These are phyloP conservation scores for Lecanicillium sp. DNA, from an alignment of 2,329 filamentous ascomycete genomes.

Conservation along the genomic window DNA sequence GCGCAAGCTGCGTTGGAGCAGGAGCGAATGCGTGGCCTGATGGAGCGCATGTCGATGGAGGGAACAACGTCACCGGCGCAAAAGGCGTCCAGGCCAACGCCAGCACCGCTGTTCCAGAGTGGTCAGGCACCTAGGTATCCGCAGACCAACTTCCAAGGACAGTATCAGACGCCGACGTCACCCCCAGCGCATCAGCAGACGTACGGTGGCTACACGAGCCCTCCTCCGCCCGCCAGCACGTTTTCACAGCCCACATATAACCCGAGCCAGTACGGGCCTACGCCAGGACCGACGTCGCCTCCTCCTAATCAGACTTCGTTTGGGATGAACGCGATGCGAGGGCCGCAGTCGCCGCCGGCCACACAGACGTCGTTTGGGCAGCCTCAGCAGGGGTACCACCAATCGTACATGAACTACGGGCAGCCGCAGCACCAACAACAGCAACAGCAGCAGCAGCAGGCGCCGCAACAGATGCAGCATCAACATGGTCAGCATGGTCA, in stretches of 20 bases:
- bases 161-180: constrained; percentile 52
- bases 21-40: constrained; percentile 76
- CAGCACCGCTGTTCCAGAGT: constrained; percentile 44
- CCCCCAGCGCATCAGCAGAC: constrained; percentile 41
- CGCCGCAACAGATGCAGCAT: constrained; percentile 31
- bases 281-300: constrained; percentile 51
- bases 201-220: constrained; percentile 33
- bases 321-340: constrained; percentile 28
- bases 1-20: constrained; percentile 73
- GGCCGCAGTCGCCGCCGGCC: constrained; percentile 47
- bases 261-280: constrained; percentile 51
- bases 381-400: constrained; percentile 24
- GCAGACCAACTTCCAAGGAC: constrained; percentile 42
- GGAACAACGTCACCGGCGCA: constrained; percentile 32
- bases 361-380: constrained; percentile 46
- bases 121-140: constrained; percentile 41
- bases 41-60: constrained; percentile 96
- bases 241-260: constrained; percentile 49
- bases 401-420: constrained; percentile 20
- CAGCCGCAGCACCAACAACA: constrained; percentile 31
- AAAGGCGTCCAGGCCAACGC: constrained; percentile 18
- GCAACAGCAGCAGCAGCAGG: constrained; percentile 33
- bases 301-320: constrained; percentile 53
- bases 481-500: constrained; percentile 25
- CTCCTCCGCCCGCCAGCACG: constrained; percentile 32